These are phyloP conservation scores for Bauhinia variegata DNA, from an alignment of 306 rosid species.

Conservation along the genomic window DNA sequence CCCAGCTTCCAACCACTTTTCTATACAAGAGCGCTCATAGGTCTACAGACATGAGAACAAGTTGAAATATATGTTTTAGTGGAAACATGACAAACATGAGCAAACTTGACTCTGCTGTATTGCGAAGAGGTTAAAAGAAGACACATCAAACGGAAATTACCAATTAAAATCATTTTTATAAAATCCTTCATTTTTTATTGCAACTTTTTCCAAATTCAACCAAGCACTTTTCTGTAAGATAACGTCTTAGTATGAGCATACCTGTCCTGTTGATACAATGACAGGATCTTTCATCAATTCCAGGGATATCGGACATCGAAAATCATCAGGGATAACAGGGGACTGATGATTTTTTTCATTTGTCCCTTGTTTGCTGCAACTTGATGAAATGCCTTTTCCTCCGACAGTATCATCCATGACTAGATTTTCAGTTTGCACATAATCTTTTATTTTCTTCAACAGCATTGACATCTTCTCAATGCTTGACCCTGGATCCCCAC, in stretches of 20 bases:
- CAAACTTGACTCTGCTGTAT: constrained; percentile 31
- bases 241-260: constrained; percentile 42
- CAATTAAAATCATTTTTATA: neutral
- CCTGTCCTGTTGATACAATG: constrained; percentile 99
- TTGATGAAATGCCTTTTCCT: constrained; percentile 51
- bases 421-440: constrained; percentile 79
- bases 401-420: constrained; percentile 47
- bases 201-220: constrained; percentile 13
- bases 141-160: constrained; percentile 18
- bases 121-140: constrained; percentile 9
- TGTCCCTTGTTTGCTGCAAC: constrained; percentile 52
- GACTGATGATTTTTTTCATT: constrained; percentile 57
- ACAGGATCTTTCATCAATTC: constrained; percentile 97
- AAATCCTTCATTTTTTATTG: constrained; percentile 26
- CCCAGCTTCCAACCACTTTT: constrained; percentile 91
- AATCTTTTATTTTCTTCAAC: constrained; percentile 81
- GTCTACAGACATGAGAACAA: constrained; percentile 67
- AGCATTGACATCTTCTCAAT: constrained; percentile 85
- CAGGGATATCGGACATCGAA: constrained; percentile 93
- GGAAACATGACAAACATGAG: constrained; percentile 23
- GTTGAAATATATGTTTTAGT: constrained; percentile 17
- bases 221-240: constrained; percentile 25
- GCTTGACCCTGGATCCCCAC: constrained; percentile 87
- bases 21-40: constrained; percentile 91
- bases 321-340: constrained; percentile 80